phyloP scores from a whole-genome alignment of 208 protist species.

The Acanthamoeba royreba region DNA sequence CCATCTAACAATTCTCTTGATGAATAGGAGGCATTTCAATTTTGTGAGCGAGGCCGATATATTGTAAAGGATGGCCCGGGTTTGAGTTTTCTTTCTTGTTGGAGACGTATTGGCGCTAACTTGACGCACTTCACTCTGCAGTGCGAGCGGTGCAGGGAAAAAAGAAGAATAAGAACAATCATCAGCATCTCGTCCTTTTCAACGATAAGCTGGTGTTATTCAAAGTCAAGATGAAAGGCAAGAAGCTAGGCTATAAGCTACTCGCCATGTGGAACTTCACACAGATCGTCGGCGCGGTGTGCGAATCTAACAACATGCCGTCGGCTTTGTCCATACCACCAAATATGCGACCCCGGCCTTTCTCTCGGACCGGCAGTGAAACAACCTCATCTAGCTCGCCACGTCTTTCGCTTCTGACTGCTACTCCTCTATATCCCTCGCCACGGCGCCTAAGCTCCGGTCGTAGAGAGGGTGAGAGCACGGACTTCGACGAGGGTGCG shows the following conservation, averaged over 20 bases:
- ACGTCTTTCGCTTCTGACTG: no score
- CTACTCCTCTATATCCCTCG: no score
- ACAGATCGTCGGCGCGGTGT: background rate
- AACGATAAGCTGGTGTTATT: background rate
- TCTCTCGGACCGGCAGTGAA: no score
- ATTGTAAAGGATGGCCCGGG: background rate
- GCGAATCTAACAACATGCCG: background rate
- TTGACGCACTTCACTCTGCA: background rate
- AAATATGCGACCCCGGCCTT: no score
- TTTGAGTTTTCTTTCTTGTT: background rate
- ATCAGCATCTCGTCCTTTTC: background rate
- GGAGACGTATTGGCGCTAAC: background rate
- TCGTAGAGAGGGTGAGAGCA: no score
- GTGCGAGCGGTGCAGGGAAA: background rate
- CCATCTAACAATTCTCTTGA: background rate
- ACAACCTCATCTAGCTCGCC: no score
- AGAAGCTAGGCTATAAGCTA: background rate
- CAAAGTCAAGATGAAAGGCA: constrained; percentile 1
- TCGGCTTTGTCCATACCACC: no score
- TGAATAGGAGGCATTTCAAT: background rate
- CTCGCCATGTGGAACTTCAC: background rate
- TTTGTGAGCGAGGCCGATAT: background rate
- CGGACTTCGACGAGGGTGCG: no score
- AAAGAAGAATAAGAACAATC: background rate
- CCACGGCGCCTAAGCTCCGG: no score